Base-by-base conservation (phyloP, 2,329 filamentous ascomycete genomes). In the Colletotrichum graminicola region DNA sequence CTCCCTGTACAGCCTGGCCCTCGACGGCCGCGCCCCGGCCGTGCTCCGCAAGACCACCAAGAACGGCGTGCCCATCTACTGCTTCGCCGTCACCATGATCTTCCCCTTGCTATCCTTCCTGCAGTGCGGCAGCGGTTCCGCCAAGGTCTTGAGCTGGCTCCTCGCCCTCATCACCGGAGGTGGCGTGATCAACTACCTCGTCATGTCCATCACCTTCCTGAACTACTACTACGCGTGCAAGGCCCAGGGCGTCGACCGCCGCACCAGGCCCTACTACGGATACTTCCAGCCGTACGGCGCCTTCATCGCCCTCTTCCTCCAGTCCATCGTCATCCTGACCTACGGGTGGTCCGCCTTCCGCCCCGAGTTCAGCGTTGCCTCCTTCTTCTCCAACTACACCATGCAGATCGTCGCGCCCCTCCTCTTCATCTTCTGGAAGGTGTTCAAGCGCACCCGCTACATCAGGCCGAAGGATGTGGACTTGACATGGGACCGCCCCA, bases 121-220 rank as follows among this genome's bases (percentile, higher is more conserved):
- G 29, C 61, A 39, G 34, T 55, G 7, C 21, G 2, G 65, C 39
- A 68, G 56, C 60, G 87, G 85, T 69, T 86, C 92, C 56, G 89
- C 92, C 66, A 90, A 90, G 14, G 90, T 92, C 0, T 91, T 89
- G 0, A 92, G 91, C 77, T 90, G 92, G 79, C 80, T 92, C 5
- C 88, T 88, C 61, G 92, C 90, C 90, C 86, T 89, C 74, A 84
- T 88, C 67, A 92, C 92, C 70, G 87, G 89, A 8, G 68, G 68
- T 29, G 70, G 68, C 29, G 60, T 73, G 41, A 72, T 73, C 60
- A 72, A 73, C 51, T 73, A 72, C 57, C 57, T 73, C 64, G 70
- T 72, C 43, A 72, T 72, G 60, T 67, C 65, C 45, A 82, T 92
- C 65, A 87, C 90, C 0, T 91, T 89, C 0, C 80, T 92, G n/a